Evolutionary conservation across 78 protist species (phyloP).

Genomic region (Trichosphaerium sp.): DNA sequence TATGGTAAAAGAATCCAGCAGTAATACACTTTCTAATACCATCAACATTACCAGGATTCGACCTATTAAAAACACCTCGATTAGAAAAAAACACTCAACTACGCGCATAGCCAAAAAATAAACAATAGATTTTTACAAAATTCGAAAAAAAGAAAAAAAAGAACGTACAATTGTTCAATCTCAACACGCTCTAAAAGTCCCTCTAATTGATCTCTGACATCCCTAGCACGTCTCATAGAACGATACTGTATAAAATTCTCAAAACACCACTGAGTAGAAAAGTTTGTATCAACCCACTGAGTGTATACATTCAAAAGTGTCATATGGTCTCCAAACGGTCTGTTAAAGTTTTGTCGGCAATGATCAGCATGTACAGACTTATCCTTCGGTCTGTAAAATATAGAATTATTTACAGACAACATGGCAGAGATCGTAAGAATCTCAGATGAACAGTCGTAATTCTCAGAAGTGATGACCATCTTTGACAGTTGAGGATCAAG

Average conservation of each 20-base stretch:
- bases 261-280: constrained; percentile 81
- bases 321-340: constrained; percentile 86
- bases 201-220: constrained; percentile 85
- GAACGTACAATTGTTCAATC: constrained; percentile 26
- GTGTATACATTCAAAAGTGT: constrained; percentile 74
- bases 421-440: constrained; percentile 73
- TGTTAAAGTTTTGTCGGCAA: constrained; percentile 42
- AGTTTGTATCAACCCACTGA: constrained; percentile 77
- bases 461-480: constrained; percentile 66
- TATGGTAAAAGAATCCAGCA: constrained; percentile 83
- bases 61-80: too few relatives aligned
- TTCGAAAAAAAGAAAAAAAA: too few relatives aligned
- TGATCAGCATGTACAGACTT: constrained; percentile 62
- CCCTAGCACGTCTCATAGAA: constrained; percentile 84
- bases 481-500: constrained; percentile 86
- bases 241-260: constrained; percentile 88
- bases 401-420: constrained; percentile 69
- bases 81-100: too few relatives aligned
- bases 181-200: constrained; percentile 74
- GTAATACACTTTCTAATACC: constrained; percentile 71
- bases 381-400: constrained; percentile 88
- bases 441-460: constrained; percentile 56
- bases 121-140: too few relatives aligned
- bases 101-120: too few relatives aligned
- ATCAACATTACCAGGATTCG: constrained; percentile 10